Base-by-base conservation (phyloP, 139 green algal genomes). In the Chlorella ohadii region DNA sequence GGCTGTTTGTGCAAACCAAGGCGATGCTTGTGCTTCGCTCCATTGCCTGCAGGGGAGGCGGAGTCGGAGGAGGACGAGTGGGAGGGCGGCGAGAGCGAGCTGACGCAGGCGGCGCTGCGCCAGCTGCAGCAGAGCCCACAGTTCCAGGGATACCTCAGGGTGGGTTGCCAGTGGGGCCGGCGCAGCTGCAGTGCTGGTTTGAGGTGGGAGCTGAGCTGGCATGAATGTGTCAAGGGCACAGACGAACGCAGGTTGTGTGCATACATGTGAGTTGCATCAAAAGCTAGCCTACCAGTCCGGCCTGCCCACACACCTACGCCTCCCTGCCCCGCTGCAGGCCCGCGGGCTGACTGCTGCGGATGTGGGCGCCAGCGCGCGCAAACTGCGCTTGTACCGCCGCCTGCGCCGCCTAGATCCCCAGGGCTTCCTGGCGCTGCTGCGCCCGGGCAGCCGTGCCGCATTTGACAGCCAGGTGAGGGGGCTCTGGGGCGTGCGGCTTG, bases 41-140 rank as follows among this genome's bases (percentile, higher is more conserved):
- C n/a, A 39, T 9, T 9, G 11, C 25, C 72, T 79, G 59, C 59
- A 82, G 76, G 76, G 11, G 76, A 82, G 59, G 76, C 59, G 12
- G 76, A 82, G 17, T 82, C 76, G 0, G 76, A 82, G 59, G 76
- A 82, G 59, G 76, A 82, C 25, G 76, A 82, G 76, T 82, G 76
- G 76, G 56, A 36, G 31, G 80, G 55, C 31, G 28, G 34, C n/a
- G 68, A 77, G 39, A 68, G 70, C 55, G 80, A 85, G 55, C 17
- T 79, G 36, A 85, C 80, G 19, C n/a, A 63, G 47, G 56, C 33
- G 55, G 63, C 47, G 36, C 36, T 85, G 68, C 68, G 80, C 27
- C 67, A 38, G 31, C 70, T 85, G 80, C 56, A 79, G 68, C 68
- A 79, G 55, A 72, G n/a, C 47, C 19, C 80, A 13, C 70, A 79